Conservation (phyloP, 2,329 filamentous ascomycete genomes). For the Endoconidiophora polonica region DNA sequence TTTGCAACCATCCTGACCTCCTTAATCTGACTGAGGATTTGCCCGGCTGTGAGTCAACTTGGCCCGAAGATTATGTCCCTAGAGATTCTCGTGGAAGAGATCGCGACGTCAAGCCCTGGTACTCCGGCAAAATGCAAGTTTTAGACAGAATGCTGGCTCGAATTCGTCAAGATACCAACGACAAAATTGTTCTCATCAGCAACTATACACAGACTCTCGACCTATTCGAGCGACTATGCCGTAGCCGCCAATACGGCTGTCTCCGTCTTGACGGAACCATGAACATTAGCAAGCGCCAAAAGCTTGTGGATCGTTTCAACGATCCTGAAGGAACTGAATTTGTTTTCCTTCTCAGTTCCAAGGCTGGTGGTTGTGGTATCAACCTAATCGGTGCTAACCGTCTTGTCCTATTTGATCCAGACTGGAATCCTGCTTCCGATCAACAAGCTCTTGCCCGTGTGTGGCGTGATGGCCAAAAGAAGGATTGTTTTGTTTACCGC, state of each 20-base stretch:
- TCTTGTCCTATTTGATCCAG: constrained; percentile 86
- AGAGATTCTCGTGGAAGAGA: constrained; percentile 79
- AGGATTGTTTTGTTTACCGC: constrained; percentile 98
- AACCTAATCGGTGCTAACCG: constrained; percentile 92
- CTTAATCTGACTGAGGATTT: constrained; percentile 70
- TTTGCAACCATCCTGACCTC: constrained; percentile 94
- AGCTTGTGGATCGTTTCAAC: constrained; percentile 95
- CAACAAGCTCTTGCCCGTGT: constrained; percentile 94
- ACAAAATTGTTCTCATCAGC: constrained; percentile 97
- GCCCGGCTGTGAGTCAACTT: constrained; percentile 67
- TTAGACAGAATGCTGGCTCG: constrained; percentile 95
- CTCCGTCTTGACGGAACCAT: constrained; percentile 90
- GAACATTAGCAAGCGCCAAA: constrained; percentile 94
- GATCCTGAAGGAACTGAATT: constrained; percentile 81
- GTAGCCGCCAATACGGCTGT: constrained; percentile 65
- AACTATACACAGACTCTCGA: constrained; percentile 97
- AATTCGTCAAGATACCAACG: constrained; percentile 89
- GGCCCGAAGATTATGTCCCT: constrained; percentile 73
- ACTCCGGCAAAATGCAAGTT: constrained; percentile 96
- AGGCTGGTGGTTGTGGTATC: constrained; percentile 90
- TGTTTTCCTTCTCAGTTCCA: constrained; percentile 88
- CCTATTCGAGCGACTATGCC: constrained; percentile 81
- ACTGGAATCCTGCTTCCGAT: constrained; percentile 96
- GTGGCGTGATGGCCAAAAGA: constrained; percentile 97
- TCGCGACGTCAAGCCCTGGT: constrained; percentile 84